phyloP scores from a whole-genome alignment of 371 early-diverging fungal species.

The Rhizopus delemar region DNA sequence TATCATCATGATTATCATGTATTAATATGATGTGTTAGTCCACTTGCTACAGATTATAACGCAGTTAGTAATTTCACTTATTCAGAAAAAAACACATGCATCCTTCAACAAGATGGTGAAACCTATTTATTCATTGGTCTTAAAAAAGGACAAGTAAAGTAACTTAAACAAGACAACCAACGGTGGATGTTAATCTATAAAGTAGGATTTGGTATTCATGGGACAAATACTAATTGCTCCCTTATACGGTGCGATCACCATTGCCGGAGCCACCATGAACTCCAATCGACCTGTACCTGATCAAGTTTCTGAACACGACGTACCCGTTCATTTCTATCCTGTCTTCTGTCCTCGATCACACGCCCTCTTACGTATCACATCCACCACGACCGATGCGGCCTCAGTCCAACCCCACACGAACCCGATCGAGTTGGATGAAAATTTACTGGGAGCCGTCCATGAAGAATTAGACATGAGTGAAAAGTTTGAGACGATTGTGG shows the following conservation, averaged over 20 bases:
- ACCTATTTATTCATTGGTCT: constrained; percentile 27
- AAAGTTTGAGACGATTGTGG: constrained; percentile 18
- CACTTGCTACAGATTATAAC: constrained; percentile 7
- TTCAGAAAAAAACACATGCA: constrained; percentile 17
- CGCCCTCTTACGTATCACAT: constrained; percentile 54
- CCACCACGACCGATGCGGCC: constrained; percentile 20
- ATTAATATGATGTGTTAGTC: constrained; percentile 1
- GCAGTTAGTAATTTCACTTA: constrained; percentile 21
- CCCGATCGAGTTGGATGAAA: constrained; percentile 6
- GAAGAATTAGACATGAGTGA: constrained; percentile 8
- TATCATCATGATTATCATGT: neutral
- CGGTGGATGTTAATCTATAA: neutral
- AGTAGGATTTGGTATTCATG: constrained; percentile 51
- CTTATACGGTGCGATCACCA: constrained; percentile 43
- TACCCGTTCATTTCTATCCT: constrained; percentile 41
- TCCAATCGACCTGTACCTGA: constrained; percentile 17
- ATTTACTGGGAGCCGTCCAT: constrained; percentile 19
- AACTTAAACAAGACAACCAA: neutral
- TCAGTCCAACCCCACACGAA: neutral
- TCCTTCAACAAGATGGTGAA: constrained; percentile 23
- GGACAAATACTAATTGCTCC: constrained; percentile 50
- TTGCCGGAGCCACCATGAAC: constrained; percentile 36
- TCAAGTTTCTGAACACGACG: neutral
- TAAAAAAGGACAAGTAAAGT: constrained; percentile 17
- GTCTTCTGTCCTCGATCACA: constrained; percentile 64